Evolutionary conservation across 805 yeast species (phyloP).

Genomic region (Wickerhamomyces hampshirensis): DNA sequence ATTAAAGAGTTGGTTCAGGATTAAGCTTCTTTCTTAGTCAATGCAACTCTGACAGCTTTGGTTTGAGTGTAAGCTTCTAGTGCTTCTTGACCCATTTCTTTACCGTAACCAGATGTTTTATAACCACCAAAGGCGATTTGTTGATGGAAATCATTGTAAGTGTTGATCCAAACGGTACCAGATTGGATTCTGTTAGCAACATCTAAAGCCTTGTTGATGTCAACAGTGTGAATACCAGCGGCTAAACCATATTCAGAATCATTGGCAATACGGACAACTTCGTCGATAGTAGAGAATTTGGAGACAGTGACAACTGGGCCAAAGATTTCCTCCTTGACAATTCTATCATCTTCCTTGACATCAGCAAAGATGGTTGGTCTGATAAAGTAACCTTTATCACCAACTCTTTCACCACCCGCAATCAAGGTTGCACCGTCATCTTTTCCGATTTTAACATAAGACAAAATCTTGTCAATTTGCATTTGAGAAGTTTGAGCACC

Average conservation of each 20-base stretch:
- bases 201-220: constrained; percentile 68
- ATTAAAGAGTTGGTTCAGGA: no score
- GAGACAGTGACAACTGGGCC: constrained; percentile 89
- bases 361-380: constrained; percentile 74
- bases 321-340: constrained; percentile 75
- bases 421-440: constrained; percentile 77
- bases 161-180: constrained; percentile 91
- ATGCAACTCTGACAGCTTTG: constrained; percentile 66
- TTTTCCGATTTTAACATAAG: constrained; percentile 71
- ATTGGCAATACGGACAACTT: constrained; percentile 74
- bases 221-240: constrained; percentile 82
- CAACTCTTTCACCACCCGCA: constrained; percentile 63
- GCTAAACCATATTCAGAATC: constrained; percentile 82
- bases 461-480: constrained; percentile 75
- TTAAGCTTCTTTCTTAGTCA: constrained; percentile 16
- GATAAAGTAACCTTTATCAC: constrained; percentile 61
- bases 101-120: constrained; percentile 87
- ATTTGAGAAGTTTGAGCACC: constrained; percentile 88
- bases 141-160: constrained; percentile 83
- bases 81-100: constrained; percentile 90
- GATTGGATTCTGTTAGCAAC: constrained; percentile 73
- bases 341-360: constrained; percentile 60
- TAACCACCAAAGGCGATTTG: constrained; percentile 91
- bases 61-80: constrained; percentile 79
- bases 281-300: constrained; percentile 79